Conservation (phyloP, 345 rosid genomes). For the Moricandia moricandioides region DNA sequence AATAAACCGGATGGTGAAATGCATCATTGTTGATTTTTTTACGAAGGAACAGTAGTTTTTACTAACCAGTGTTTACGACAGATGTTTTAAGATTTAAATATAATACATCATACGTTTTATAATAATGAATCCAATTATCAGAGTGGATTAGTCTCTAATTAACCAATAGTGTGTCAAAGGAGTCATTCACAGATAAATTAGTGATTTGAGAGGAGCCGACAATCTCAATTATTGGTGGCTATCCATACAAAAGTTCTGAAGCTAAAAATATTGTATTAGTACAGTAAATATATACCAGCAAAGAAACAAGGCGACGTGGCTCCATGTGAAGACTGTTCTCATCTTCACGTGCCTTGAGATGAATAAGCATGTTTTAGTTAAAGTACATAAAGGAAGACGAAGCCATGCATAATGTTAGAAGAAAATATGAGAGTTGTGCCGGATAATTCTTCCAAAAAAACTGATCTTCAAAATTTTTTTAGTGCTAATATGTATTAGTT, state of each 20-base stretch:
- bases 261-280: conserved; percentile 5
- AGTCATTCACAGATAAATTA: background rate
- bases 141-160: background rate
- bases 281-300: background rate
- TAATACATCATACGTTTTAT: background rate
- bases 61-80: background rate
- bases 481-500: no score
- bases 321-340: conserved; percentile 29
- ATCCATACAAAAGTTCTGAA: conserved; percentile 18
- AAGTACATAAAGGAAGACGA: conserved; percentile 10
- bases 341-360: conserved; percentile 27
- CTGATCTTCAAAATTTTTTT: no score
- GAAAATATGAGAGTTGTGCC: no score
- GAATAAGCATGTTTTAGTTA: background rate
- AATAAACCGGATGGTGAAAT: background rate
- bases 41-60: background rate
- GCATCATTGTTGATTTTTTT: background rate
- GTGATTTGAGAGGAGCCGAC: conserved; percentile 15
- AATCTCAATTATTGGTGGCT: conserved; percentile 30
- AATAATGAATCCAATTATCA: background rate
- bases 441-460: no score
- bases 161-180: background rate
- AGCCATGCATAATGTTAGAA: background rate
- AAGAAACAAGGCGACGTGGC: conserved; percentile 26
- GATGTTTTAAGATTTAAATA: background rate